phyloP scores from a whole-genome alignment of 495 filamentous ascomycete genomes.

The Astrothelium macrocarpum region DNA sequence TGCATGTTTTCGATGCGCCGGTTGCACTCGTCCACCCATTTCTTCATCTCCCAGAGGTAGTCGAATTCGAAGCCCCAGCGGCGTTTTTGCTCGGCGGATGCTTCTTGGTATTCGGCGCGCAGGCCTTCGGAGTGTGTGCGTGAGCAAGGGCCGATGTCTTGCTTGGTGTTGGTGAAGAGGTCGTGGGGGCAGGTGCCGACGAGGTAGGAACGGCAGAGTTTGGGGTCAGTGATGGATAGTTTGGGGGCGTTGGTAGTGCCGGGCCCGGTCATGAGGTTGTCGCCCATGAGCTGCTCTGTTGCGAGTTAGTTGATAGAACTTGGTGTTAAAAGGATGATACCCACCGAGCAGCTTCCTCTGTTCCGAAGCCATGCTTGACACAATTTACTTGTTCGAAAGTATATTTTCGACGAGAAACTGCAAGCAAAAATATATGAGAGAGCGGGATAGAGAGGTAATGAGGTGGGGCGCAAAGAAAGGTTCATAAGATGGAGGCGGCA shows the following conservation, averaged over 20 bases:
- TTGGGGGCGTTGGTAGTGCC: slow-evolving; percentile 62
- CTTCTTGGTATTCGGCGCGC: slow-evolving; percentile 73
- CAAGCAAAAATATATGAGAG: neutral
- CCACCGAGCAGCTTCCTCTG: slow-evolving; percentile 87
- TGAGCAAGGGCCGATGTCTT: slow-evolving; percentile 86
- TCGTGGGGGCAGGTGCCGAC: slow-evolving; percentile 94
- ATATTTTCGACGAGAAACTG: neutral
- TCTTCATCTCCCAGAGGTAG: slow-evolving; percentile 90
- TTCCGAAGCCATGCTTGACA: slow-evolving; percentile 71
- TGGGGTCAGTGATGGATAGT: slow-evolving; percentile 81
- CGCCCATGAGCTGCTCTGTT: slow-evolving; percentile 53
- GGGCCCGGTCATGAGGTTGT: slow-evolving; percentile 69
- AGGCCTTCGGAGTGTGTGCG: slow-evolving; percentile 84
- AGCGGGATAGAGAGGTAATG: neutral
- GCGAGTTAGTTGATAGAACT: slow-evolving; percentile 4
- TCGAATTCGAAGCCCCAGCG: slow-evolving; percentile 90
- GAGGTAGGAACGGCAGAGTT: slow-evolving; percentile 91
- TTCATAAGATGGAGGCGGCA: neutral
- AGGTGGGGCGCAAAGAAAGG: neutral
- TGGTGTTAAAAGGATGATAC: slow-evolving; percentile 2
- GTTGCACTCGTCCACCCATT: slow-evolving; percentile 95
- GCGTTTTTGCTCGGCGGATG: slow-evolving; percentile 55
- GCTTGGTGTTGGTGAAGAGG: slow-evolving; percentile 99
- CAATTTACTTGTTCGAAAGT: neutral
- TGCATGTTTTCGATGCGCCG: slow-evolving; percentile 84